Evolutionary conservation across 768 basidiomycete genomes (phyloP).

Genomic region (Phaeolepiota aurea): DNA sequence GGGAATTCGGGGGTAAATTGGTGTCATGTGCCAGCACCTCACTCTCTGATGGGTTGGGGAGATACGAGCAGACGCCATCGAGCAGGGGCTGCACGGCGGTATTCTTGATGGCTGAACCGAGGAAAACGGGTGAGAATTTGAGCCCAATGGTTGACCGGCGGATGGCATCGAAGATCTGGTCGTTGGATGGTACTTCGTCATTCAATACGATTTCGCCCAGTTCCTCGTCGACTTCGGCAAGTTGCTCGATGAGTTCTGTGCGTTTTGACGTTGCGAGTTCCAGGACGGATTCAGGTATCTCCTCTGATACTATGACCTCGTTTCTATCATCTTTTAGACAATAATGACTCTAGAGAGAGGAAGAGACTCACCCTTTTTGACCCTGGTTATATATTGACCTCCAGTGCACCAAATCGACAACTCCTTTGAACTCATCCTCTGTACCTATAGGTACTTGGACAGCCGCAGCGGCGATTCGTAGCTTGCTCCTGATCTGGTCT

Average conservation of each 20-base stretch:
- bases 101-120: slow-evolving; percentile 97
- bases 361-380: slow-evolving; percentile 72
- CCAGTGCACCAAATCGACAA: slow-evolving; percentile 93
- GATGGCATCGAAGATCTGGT: slow-evolving; percentile 76
- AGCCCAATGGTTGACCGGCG: slow-evolving; percentile 81
- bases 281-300: slow-evolving; percentile 73
- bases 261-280: slow-evolving; percentile 80
- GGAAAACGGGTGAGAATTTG: slow-evolving; percentile 93
- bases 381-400: slow-evolving; percentile 93
- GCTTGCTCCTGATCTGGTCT: slow-evolving; percentile 83
- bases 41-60: slow-evolving; percentile 81
- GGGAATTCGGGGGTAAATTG: slow-evolving; percentile 50
- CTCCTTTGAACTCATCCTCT: slow-evolving; percentile 82
- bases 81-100: slow-evolving; percentile 90
- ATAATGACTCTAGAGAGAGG: neutral
- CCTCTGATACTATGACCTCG: slow-evolving; percentile 72
- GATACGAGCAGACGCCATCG: slow-evolving; percentile 92
- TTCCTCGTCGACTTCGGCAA: slow-evolving; percentile 94
- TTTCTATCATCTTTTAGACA: slow-evolving; percentile 33
- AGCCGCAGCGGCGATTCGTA: slow-evolving; percentile 88
- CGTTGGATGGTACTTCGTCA: slow-evolving; percentile 67
- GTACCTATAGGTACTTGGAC: slow-evolving; percentile 93
- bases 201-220: slow-evolving; percentile 88
- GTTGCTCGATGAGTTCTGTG: slow-evolving; percentile 84
- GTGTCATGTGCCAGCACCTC: slow-evolving; percentile 79